Evolutionary conservation across 2,329 filamentous ascomycete genomes (phyloP), one percentile per base, ranked within the genome.

Genomic region (Gliomastix tumulicola): DNA sequence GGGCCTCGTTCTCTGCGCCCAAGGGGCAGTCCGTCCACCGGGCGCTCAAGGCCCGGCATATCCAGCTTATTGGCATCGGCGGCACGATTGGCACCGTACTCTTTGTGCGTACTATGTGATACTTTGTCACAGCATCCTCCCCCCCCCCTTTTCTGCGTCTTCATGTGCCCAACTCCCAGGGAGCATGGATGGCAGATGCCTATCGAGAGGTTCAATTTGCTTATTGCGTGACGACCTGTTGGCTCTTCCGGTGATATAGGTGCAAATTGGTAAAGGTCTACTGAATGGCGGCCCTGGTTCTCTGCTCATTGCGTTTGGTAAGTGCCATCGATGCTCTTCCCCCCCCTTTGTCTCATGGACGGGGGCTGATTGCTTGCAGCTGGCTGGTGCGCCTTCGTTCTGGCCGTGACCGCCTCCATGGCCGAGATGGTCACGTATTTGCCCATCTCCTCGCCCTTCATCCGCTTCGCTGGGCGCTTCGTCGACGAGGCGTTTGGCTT

Each of bases 401-500:
- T 81, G 18, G 69, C 71, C 33, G 65, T 81, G 32, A 81, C 73
- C 1, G 62, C 77, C 41, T 71, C 63, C 51, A 76, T 84, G 62
- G 79, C 81, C 11, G 84, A 88, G 54, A 86, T 88, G 82, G 82
- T 85, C 7, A 84, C 81, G 0, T 86, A 83, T 44, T 63, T 86
- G 3, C 84, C 84, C 7, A 84, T 88, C 37, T 85, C 82, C 0
- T 86, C 82, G 28, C 82, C 83, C 1, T 88, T 89, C 55, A 84
- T 88, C 51, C 78, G 81, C 19, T 86, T 88, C 49, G 84, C 84
- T 5, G 82, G 82, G 12, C 74, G 81, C 32, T 88, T 78, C 45
- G 82, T 88, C 21, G 83, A 88, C 46, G 81, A 86, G 44, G 80
- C 82, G 3, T 83, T 88, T 41, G 82, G 82, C 1, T 81, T 85